A percentile compares a stretch with the other conserved stretches of the same genome.
These are phyloP conservation scores for Lasiosphaeria ovina DNA, from an alignment of 495 filamentous ascomycete genomes.

Conservation along the genomic window DNA sequence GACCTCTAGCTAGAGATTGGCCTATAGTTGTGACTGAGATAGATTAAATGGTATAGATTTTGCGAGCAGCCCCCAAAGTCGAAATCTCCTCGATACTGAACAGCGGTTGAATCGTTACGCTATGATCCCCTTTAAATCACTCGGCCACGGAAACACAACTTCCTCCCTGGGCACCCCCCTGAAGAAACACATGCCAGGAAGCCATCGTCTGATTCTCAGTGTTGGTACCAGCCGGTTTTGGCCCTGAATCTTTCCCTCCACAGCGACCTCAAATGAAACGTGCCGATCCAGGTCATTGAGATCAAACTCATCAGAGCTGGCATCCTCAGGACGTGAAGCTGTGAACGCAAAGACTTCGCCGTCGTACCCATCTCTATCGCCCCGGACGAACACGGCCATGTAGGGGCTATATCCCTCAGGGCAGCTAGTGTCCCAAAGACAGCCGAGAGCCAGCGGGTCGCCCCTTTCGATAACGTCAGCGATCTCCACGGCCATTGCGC, in stretches of 20 bases:
- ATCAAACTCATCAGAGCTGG: slow-evolving; percentile 4
- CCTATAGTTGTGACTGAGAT: too few relatives aligned
- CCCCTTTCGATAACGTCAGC: background rate
- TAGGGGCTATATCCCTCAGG: background rate
- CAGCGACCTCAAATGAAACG: slow-evolving; percentile 8
- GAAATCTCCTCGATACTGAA: background rate
- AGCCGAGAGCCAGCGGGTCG: background rate
- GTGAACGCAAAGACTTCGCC: slow-evolving; percentile 4
- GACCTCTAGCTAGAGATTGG: too few relatives aligned
- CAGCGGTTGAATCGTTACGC: background rate
- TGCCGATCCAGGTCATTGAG: slow-evolving; percentile 8
- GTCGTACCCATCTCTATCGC: background rate
- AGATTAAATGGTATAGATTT: too few relatives aligned
- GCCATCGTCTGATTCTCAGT: slow-evolving; percentile 7
- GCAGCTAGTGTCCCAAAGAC: background rate
- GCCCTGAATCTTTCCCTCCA: background rate
- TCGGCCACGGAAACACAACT: slow-evolving; percentile 7
- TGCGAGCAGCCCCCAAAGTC: background rate
- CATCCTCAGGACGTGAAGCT: slow-evolving; percentile 7
- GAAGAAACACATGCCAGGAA: slow-evolving; percentile 10
- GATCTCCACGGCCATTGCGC: background rate
- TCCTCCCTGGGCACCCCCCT: background rate
- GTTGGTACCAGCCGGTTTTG: background rate
- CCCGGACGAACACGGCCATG: background rate
- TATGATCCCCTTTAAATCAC: slow-evolving; percentile 8